phyloP scores from a whole-genome alignment of 2,329 filamentous ascomycete genomes.

The Curvularia spicifera region DNA sequence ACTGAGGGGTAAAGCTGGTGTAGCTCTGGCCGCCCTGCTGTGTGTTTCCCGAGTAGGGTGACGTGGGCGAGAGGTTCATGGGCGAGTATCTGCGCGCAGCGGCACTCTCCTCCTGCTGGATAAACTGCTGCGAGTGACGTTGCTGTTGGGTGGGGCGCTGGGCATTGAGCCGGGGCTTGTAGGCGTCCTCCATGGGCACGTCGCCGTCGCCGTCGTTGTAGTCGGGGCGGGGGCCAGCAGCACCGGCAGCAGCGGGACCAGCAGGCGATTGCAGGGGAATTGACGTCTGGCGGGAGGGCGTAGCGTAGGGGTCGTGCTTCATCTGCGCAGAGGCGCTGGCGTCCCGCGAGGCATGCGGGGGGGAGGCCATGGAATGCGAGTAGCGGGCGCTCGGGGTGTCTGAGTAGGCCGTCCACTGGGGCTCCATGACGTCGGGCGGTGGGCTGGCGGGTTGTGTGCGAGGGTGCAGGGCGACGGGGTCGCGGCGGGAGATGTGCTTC shows the following conservation, averaged over 20 bases:
- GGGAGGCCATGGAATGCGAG: constrained; percentile 45
- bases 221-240: constrained; percentile 39
- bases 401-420: constrained; percentile 49
- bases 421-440: constrained; percentile 41
- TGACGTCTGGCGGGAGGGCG: constrained; percentile 46
- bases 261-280: constrained; percentile 47
- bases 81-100: constrained; percentile 93
- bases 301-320: constrained; percentile 47
- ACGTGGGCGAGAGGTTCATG: constrained; percentile 88
- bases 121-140: constrained; percentile 75
- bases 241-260: background rate
- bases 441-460: constrained; percentile 7
- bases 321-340: constrained; percentile 39
- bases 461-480: constrained; percentile 25
- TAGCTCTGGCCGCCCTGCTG: constrained; percentile 55
- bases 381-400: constrained; percentile 47
- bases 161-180: constrained; percentile 17
- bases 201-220: constrained; percentile 52
- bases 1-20: constrained; percentile 53
- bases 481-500: constrained; percentile 47
- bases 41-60: constrained; percentile 73
- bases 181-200: constrained; percentile 18
- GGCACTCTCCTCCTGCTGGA: constrained; percentile 75
- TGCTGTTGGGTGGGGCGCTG: constrained; percentile 73
- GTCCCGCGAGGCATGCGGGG: constrained; percentile 44